Evolutionary conservation across 345 rosid species (phyloP), one percentile per base, ranked within the genome.

Genomic region (Lagerstroemia speciosa): DNA sequence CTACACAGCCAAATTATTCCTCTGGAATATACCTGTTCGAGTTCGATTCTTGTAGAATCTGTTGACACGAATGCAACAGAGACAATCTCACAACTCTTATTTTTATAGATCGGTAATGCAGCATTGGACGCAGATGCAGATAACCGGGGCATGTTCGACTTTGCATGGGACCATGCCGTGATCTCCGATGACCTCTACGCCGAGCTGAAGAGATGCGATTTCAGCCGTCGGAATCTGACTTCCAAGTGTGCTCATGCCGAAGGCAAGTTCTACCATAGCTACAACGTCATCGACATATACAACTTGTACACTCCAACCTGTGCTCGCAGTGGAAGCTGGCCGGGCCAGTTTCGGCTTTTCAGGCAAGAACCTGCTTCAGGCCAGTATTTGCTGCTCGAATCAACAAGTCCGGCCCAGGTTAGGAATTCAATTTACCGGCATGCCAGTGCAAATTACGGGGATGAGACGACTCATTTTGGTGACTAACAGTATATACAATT

Each of bases 71-170:
- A n/a, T n/a, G n/a, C n/a, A n/a, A n/a, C n/a, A n/a, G n/a, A n/a
- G n/a, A n/a, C n/a, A n/a, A n/a, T n/a, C n/a, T n/a, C n/a, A n/a
- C n/a, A n/a, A n/a, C n/a, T n/a, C n/a, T 41, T 41, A 9, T 9
- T 41, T n/a, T 69, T 60, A 6, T 77, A 91, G 95, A 87, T 91
- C 14, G 95, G 97, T 34, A 91, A 91, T 58, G 95, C 97, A 0
- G 89, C 72, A 61, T 79, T 89, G 48, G 81, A 89, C 22, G 91
- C 87, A 16, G 80, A 36, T 34, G 81, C 91, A 0, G 97, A 91
- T 72, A 41, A 24, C 24, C 43, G 58, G 5, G 92, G 97, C 29
- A 55, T 91, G 5, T 72, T 88, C 46, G 97, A 91, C 66, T 91
- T 69, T 10, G 94, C 88, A 0, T 88, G 92, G 90, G 84, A 84